phyloP scores from a whole-genome alignment of 352 stramenopile species.

The Albugo candida region DNA sequence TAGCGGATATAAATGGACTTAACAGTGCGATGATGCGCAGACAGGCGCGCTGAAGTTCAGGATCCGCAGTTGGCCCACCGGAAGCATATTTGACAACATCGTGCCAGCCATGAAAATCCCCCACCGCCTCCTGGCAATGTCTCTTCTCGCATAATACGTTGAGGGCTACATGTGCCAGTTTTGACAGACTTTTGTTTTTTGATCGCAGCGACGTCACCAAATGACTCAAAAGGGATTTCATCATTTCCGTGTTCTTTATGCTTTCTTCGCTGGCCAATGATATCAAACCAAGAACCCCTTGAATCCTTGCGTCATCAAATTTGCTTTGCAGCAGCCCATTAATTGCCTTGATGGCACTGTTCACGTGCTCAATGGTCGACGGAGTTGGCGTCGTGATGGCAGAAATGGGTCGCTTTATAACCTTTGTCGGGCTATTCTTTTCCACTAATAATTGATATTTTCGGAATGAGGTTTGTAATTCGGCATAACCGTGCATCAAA shows the following conservation, averaged over 20 bases:
- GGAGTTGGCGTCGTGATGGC: conserved; percentile 33
- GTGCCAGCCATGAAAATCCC: conserved; percentile 62
- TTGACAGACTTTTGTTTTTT: conserved; percentile 29
- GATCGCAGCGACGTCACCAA: conserved; percentile 44
- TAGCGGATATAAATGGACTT: conserved; percentile 42
- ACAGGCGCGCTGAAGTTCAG: conserved; percentile 66
- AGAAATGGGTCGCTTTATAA: conserved; percentile 47
- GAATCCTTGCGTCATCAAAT: conserved; percentile 54
- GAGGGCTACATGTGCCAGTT: conserved; percentile 54
- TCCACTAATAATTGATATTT: conserved; percentile 46
- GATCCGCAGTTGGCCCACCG: conserved; percentile 29
- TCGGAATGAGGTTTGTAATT: conserved; percentile 62
- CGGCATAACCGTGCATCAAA: conserved; percentile 57
- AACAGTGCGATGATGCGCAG: conserved; percentile 74
- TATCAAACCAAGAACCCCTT: conserved; percentile 69
- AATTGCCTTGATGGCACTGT: conserved; percentile 35
- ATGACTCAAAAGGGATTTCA: conserved; percentile 45
- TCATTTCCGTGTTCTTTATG: conserved; percentile 18
- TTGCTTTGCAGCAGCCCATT: conserved; percentile 65
- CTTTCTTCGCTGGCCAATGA: conserved; percentile 49
- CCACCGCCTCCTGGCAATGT: conserved; percentile 61
- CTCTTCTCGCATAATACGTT: conserved; percentile 65
- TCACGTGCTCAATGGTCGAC: conserved; percentile 23
- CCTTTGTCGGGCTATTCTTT: conserved; percentile 20
- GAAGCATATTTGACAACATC: conserved; percentile 63